phyloP scores from a whole-genome alignment of 2,329 filamentous ascomycete genomes.

The Trichoderma sp. region DNA sequence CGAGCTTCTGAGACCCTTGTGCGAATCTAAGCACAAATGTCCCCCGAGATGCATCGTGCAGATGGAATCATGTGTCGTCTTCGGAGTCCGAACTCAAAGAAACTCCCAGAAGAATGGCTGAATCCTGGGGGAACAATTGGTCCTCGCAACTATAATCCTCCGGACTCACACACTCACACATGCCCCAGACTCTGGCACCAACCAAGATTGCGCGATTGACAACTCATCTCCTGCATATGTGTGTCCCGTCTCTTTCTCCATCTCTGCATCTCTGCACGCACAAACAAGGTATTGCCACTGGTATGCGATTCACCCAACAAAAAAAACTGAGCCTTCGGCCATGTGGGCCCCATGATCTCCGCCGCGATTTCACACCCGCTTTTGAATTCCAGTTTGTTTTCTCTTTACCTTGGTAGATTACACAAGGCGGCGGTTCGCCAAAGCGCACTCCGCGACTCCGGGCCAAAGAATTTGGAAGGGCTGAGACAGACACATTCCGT shows the following conservation, averaged over 20 bases:
- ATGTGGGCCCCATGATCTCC: background rate
- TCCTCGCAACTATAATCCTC: background rate
- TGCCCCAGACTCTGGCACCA: background rate
- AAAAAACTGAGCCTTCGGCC: background rate
- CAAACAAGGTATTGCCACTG: background rate
- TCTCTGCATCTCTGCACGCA: background rate
- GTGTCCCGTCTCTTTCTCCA: background rate
- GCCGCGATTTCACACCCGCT: background rate
- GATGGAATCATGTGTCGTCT: background rate
- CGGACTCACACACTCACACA: background rate
- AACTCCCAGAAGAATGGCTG: background rate
- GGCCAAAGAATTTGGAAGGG: background rate
- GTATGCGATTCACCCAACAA: conserved; percentile 9
- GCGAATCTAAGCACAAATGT: background rate
- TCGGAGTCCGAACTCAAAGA: background rate
- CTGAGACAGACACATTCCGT: background rate
- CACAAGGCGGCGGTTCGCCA: background rate
- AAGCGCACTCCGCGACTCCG: background rate
- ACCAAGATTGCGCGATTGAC: background rate
- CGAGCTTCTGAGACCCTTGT: background rate
- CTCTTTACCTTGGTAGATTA: background rate
- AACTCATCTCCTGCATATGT: background rate
- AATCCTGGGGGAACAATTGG: background rate
- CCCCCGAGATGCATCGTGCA: background rate
- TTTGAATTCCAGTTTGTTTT: background rate